Evolutionary conservation across 345 rosid species (phyloP).

Genomic region (Durio zibethinus): DNA sequence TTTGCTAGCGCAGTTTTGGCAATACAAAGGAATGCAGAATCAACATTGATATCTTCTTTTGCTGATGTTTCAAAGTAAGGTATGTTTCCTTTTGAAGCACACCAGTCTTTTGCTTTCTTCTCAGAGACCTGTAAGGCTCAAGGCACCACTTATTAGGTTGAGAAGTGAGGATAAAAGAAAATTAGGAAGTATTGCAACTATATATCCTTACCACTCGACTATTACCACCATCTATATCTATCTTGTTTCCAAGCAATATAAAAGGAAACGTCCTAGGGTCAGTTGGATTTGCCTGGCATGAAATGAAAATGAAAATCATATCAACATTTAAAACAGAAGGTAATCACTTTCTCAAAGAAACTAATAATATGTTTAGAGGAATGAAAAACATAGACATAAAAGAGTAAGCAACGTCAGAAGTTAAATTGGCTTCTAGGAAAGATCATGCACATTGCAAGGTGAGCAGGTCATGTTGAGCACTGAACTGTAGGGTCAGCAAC

Average conservation of each 20-base stretch:
- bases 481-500: background rate
- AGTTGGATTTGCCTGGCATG: constrained; percentile 72
- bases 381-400: background rate
- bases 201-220: constrained; percentile 82
- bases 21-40: constrained; percentile 70
- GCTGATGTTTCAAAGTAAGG: constrained; percentile 96
- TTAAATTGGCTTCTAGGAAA: background rate
- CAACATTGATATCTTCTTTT: constrained; percentile 90
- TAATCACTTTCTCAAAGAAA: background rate
- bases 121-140: constrained; percentile 67
- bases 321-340: constrained; percentile 13
- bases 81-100: constrained; percentile 80
- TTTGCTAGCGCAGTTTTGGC: constrained; percentile 83
- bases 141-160: constrained; percentile 7
- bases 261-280: constrained; percentile 77
- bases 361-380: background rate
- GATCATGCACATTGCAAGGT: constrained; percentile 4
- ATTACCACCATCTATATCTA: constrained; percentile 97
- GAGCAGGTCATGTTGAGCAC: background rate
- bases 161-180: background rate
- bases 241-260: constrained; percentile 91
- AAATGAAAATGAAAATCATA: constrained; percentile 16
- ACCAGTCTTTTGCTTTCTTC: constrained; percentile 98
- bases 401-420: constrained; percentile 1
- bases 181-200: background rate